Evolutionary conservation across 2,329 filamentous ascomycete species (phyloP).

Genomic region (Emmonsiellopsis sp.): DNA sequence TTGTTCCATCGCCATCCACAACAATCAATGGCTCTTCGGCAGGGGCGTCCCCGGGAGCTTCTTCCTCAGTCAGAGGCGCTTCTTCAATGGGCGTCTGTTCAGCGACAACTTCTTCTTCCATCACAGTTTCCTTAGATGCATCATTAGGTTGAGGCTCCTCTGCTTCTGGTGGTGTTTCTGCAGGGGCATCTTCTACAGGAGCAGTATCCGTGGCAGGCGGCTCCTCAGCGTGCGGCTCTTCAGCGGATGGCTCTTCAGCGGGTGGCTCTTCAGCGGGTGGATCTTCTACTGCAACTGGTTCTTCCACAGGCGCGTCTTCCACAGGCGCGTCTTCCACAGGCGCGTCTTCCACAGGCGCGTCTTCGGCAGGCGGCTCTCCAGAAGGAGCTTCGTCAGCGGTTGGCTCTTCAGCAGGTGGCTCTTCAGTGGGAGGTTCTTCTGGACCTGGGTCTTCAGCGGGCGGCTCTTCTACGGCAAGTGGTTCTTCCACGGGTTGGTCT

Average conservation of each 20-base stretch:
- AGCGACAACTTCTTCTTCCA: constrained; percentile 4
- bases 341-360: constrained; percentile 7
- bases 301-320: constrained; percentile 11
- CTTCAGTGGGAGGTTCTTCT: constrained; percentile 3
- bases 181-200: constrained; percentile 6
- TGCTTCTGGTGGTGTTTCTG: constrained; percentile 7
- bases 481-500: neutral
- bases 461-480: constrained; percentile 2
- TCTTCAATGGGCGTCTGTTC: constrained; percentile 3
- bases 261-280: constrained; percentile 9
- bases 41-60: neutral
- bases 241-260: constrained; percentile 8
- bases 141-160: constrained; percentile 7
- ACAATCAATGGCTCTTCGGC: neutral
- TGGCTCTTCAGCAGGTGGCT: constrained; percentile 3
- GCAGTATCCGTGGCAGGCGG: constrained; percentile 5
- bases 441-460: constrained; percentile 6
- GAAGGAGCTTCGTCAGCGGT: constrained; percentile 13
- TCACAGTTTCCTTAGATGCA: constrained; percentile 3
- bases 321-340: constrained; percentile 8
- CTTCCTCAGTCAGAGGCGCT: constrained; percentile 1
- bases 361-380: constrained; percentile 11
- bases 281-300: constrained; percentile 12
- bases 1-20: neutral
- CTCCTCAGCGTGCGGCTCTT: constrained; percentile 10